Base-by-base conservation (phyloP, 2,329 filamentous ascomycete genomes). In the Rachicladosporium sp. region DNA sequence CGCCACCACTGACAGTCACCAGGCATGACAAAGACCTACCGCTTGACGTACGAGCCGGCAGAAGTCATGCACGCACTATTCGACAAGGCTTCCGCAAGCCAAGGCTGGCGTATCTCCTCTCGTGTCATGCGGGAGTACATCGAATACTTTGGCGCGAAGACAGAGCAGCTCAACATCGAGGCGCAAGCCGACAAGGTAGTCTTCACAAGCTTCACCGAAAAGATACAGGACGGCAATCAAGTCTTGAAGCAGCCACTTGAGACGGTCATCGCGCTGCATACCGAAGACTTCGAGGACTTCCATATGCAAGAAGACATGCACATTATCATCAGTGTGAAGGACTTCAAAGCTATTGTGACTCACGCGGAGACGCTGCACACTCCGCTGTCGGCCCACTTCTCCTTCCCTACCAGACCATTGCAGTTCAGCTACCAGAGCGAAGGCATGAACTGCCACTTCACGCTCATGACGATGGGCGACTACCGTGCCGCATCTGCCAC, bases 201-300 rank as follows among this genome's bases (percentile, higher is more conserved):
- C 42, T 84, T 89, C 51, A 84, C 82, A 19, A 87, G 82, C 54
- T 88, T 83, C 52, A 87, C 82, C 1, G 83, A 88, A 57, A 88
- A 85, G 62, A 76, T 81, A 6, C 71, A 78, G 41, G 80, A 78
- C 49, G 77, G 79, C 6, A 78, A 74, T 62, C 82, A 83, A 51
- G 76, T 86, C 10, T 62, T 88, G 33, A 87, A 85, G 56, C 84
- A 88, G 53, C 83, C 83, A 5, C 67, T 89, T 1, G 81, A 85
- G 50, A 89, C 83, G 7, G 83, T 82, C 23, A 83, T 89, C 45
- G 75, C 82, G 1, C 72, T 88, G 10, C 81, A 86, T 54, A 77
- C 75, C 27, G 74, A 81, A 41, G 82, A 88, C 50, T 89, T 89
- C 51, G 78, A 83, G 42, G 73, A 80, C 37, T 83, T 88, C 44